Evolutionary conservation across 1,139 yeast species (phyloP), one percentile per base, ranked within the genome.

Genomic region (Groenewaldozyma auringiensis): DNA sequence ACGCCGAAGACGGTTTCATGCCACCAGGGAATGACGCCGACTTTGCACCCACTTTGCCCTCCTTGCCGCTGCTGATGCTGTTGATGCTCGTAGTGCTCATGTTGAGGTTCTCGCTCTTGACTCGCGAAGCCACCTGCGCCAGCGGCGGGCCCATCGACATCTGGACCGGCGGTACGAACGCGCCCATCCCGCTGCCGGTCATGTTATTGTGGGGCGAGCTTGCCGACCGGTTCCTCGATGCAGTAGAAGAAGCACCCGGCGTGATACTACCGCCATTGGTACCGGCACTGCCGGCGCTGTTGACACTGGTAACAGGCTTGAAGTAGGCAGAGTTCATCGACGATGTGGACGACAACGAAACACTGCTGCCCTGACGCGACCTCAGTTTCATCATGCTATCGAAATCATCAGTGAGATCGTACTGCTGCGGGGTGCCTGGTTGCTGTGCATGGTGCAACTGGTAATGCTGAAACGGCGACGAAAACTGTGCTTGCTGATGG

Each of bases 151-250:
- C 32, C 34, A 29, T 31, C 11, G 29, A 8, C n/a, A n/a, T n/a
- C n/a, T n/a, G n/a, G 21, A n/a, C 16, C 6, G 36, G 18, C 11
- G 29, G 29, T 25, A 11, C 11, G 6, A 11, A 25, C 6, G 11
- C 29, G 6, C 6, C 11, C 21, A 4, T 40, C 32, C 35, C 16
- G 14, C 20, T 17, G 29, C 38, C 18, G 13, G 14, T 4, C 25
- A 3, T 43, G 38, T 20, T 20, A 31, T 43, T 29, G 37, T 46
- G 46, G 4, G 51, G 50, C 9, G 51, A 46, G 29, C 49, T 46
- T 9, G 54, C 56, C 4, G 59, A 55, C 22, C 60, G 47, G 32
- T 47, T 49, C 21, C 60, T 46, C n/a, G 48, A 37, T 18, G 43
- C 41, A 3, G 40, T 43, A 2, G 49, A 45, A 11, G 47, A 40